phyloP scores from a whole-genome alignment of 179 eudicot species.

The Amaranthus tricolor region DNA sequence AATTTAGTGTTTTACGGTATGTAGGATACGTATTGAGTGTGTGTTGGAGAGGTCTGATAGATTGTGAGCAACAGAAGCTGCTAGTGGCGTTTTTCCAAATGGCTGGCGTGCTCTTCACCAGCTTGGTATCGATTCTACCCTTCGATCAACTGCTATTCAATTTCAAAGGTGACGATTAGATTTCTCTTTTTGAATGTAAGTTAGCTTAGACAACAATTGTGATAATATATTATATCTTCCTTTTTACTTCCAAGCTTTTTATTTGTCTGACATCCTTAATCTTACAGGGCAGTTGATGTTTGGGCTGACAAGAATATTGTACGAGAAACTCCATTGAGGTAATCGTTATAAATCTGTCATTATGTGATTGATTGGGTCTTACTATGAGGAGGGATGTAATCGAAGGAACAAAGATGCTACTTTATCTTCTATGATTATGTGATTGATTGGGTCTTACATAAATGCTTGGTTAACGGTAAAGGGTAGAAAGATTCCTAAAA shows the following conservation, averaged over 20 bases:
- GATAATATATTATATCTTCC: neutral
- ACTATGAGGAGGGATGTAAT: too few relatives aligned
- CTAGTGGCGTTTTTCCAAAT: conserved; percentile 26
- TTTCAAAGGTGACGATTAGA: conserved; percentile 8
- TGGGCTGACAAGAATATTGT: conserved; percentile 25
- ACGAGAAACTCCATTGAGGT: conserved; percentile 24
- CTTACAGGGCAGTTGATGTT: conserved; percentile 25
- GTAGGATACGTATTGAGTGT: conserved; percentile 36
- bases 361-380: neutral
- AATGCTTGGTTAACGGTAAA: neutral
- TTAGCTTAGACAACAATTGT: neutral
- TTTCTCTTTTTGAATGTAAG: neutral
- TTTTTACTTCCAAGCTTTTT: neutral
- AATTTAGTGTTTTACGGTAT: neutral
- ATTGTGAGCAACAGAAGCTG: conserved; percentile 24
- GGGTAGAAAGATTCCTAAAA: neutral
- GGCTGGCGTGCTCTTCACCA: conserved; percentile 37
- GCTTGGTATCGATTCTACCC: conserved; percentile 26
- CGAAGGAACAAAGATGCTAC: neutral
- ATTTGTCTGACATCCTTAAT: neutral
- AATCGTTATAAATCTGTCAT: neutral
- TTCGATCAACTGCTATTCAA: conserved; percentile 24
- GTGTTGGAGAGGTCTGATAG: conserved; percentile 28
- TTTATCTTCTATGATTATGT: too few relatives aligned
- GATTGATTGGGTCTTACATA: too few relatives aligned